Percentiles rank a stretch among this genome's conserved stretches.
These are phyloP conservation scores for Trametes gibbosa DNA, from an alignment of 768 basidiomycete genomes.

Conservation along the genomic window DNA sequence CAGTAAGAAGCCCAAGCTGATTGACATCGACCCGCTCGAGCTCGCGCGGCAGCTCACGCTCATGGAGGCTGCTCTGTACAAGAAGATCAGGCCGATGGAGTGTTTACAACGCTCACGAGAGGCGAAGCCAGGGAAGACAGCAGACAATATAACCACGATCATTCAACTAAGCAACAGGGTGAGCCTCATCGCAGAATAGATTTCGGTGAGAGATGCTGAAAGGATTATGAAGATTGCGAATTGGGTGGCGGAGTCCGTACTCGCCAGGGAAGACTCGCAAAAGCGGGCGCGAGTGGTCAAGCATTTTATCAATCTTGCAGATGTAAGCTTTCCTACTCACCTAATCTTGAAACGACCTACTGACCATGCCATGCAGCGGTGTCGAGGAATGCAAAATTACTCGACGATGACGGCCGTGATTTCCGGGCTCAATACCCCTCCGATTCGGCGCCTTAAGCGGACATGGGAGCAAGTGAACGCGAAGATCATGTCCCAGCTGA, in stretches of 20 bases:
- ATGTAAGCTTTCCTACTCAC: constrained; percentile 44
- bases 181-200: constrained; percentile 48
- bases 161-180: constrained; percentile 89
- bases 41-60: constrained; percentile 91
- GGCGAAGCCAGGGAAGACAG: constrained; percentile 59
- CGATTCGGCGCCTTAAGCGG: constrained; percentile 87
- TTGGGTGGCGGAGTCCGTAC: constrained; percentile 88
- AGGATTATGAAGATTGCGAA: constrained; percentile 69
- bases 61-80: constrained; percentile 83
- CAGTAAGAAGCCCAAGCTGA: constrained; percentile 70
- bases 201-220: constrained; percentile 12
- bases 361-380: constrained; percentile 55
- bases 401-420: constrained; percentile 96
- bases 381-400: constrained; percentile 87
- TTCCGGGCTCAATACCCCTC: constrained; percentile 91
- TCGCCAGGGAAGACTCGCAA: constrained; percentile 77
- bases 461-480: constrained; percentile 89
- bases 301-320: constrained; percentile 88
- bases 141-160: constrained; percentile 83
- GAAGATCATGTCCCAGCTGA: constrained; percentile 70
- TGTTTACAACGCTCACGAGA: constrained; percentile 84
- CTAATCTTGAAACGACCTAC: neutral
- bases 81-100: constrained; percentile 85
- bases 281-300: constrained; percentile 81
- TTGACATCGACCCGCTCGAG: constrained; percentile 87